Evolutionary conservation across 1,139 yeast species (phyloP).

Genomic region (Protomyces lactucae-debilis): DNA sequence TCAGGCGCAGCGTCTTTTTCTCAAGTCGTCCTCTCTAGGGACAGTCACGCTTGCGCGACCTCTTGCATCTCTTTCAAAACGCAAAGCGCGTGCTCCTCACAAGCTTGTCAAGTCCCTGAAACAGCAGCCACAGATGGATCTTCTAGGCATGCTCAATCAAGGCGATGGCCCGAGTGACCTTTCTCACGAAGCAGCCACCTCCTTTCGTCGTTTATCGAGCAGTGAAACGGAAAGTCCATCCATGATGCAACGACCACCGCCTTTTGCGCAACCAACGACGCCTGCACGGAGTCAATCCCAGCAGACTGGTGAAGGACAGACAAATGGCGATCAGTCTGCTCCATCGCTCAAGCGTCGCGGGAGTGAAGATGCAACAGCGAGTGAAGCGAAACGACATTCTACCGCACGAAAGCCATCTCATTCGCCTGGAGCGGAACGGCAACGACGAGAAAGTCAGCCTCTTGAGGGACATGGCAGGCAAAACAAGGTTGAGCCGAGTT

Average conservation of each 20-base stretch:
- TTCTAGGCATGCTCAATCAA: slow-evolving; percentile 11
- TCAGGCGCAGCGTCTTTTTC: too few relatives aligned
- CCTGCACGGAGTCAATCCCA: background rate
- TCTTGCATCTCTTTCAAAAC: too few relatives aligned
- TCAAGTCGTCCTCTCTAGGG: too few relatives aligned
- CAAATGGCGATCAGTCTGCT: background rate
- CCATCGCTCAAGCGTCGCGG: background rate
- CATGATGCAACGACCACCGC: background rate
- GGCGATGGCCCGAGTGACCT: slow-evolving; percentile 3
- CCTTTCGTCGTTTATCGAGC: slow-evolving; percentile 14
- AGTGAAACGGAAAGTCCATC: slow-evolving; percentile 5
- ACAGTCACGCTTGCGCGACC: too few relatives aligned
- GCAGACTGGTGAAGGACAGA: background rate
- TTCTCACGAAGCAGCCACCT: slow-evolving; percentile 3
- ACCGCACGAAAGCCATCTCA: background rate
- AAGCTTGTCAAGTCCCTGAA: background rate
- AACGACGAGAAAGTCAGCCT: background rate
- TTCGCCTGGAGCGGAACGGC: background rate
- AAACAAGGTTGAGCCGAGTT: background rate
- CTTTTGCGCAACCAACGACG: background rate
- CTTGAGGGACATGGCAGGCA: background rate
- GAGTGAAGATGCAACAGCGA: background rate
- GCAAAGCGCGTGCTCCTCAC: background rate
- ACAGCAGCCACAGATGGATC: slow-evolving; percentile 6
- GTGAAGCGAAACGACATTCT: background rate